Percentiles rank a stretch among this genome's conserved stretches.
phyloP scores from a whole-genome alignment of 306 rosid genomes.

The barrel medic (Medicago truncatula) region DNA sequence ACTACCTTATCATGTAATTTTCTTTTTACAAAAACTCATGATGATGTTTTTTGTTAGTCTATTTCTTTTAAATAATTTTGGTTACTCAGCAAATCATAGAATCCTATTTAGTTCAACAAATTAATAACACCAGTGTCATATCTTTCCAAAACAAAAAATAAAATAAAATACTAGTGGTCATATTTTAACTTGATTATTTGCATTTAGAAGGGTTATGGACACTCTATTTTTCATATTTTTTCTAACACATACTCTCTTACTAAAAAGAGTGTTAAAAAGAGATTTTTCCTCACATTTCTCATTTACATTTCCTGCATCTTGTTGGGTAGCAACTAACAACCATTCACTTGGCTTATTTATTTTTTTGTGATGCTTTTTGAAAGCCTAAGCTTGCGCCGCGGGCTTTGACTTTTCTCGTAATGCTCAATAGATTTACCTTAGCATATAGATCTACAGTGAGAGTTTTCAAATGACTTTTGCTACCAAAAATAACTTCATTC shows the following conservation, averaged over 20 bases:
- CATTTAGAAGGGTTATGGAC: too few species aligned
- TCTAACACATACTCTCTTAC: too few species aligned
- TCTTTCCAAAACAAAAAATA: too few species aligned
- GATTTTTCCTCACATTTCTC: too few species aligned
- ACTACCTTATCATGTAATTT: background rate
- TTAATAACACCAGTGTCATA: too few species aligned
- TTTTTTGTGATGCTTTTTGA: background rate
- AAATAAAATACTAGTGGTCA: background rate
- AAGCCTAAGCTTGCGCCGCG: slow-evolving; percentile 9
- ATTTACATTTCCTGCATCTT: too few species aligned
- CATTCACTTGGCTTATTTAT: background rate
- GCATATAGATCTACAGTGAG: background rate
- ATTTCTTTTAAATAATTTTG: background rate
- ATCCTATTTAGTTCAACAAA: slow-evolving; percentile 5
- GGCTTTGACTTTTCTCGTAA: background rate
- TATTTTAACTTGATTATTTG: too few species aligned
- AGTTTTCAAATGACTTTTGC: background rate
- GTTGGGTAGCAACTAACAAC: background rate
- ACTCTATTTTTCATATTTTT: too few species aligned
- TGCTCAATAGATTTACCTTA: background rate
- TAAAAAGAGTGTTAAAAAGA: too few species aligned
- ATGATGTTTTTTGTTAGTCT: background rate
- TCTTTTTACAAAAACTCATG: background rate
- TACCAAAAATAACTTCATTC: background rate
- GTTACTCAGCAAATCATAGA: background rate